These are phyloP conservation scores for Xylaria digitata DNA, from an alignment of 2,329 filamentous ascomycete species.

Conservation along the genomic window DNA sequence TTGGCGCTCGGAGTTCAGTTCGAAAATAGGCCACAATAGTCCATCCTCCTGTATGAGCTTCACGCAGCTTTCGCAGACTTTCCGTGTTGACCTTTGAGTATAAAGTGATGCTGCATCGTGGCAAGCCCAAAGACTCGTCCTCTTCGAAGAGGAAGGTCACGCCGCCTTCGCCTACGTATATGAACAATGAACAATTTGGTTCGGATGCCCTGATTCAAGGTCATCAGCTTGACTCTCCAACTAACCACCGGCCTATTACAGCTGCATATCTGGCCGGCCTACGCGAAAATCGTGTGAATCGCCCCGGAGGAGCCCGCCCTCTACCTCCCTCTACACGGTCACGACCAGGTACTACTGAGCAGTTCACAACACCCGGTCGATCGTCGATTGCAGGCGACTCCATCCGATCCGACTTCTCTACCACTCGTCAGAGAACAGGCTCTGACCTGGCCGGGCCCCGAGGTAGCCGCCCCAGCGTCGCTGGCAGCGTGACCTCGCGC, in stretches of 20 bases:
- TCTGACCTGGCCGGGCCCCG: conserved; percentile 49
- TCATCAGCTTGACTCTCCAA: conserved; percentile 22
- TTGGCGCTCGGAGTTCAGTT: background rate
- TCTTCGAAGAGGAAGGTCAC: conserved; percentile 63
- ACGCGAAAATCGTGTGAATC: conserved; percentile 72
- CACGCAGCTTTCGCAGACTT: background rate
- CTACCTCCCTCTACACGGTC: conserved; percentile 56
- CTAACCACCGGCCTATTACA: conserved; percentile 34
- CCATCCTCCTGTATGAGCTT: background rate
- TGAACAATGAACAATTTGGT: conserved; percentile 76
- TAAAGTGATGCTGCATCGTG: conserved; percentile 43
- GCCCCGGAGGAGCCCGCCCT: conserved; percentile 78
- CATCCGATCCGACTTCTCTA: conserved; percentile 50
- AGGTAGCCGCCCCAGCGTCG: conserved; percentile 56
- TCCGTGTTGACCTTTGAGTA: conserved; percentile 8
- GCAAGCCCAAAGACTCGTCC: conserved; percentile 50
- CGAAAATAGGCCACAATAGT: conserved; percentile 16
- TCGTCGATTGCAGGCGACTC: conserved; percentile 48
- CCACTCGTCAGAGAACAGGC: conserved; percentile 50
- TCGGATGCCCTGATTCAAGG: conserved; percentile 46
- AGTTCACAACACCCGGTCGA: conserved; percentile 43
- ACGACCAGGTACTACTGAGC: conserved; percentile 49
- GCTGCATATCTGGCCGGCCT: conserved; percentile 74
- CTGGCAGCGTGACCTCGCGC: conserved; percentile 62
- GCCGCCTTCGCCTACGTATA: conserved; percentile 71